phyloP scores from a whole-genome alignment of 306 rosid species.

The Prunus padus region DNA sequence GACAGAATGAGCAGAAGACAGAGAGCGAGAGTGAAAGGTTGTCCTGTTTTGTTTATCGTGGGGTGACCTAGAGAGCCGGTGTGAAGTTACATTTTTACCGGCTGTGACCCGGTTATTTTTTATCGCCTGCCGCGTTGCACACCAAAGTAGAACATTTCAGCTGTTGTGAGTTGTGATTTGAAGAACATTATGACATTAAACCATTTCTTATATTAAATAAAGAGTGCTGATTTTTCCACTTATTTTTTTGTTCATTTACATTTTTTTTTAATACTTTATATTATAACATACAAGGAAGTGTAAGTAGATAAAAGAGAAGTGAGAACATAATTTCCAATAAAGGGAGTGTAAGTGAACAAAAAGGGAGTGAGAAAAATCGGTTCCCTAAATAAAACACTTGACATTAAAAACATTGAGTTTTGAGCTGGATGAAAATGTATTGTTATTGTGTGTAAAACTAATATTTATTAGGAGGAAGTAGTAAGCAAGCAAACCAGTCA shows the following conservation, averaged over 20 bases:
- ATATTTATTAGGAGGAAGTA: no score
- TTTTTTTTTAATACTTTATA: not conserved
- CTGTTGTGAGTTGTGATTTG: not conserved
- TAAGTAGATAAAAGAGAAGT: no score
- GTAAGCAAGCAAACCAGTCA: not conserved
- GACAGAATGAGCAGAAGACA: constrained; percentile 17
- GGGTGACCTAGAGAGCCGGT: constrained; percentile 38
- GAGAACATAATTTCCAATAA: no score
- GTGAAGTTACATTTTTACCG: constrained; percentile 21
- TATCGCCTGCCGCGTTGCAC: not conserved
- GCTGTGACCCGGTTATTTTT: constrained; percentile 20
- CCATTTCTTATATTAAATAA: not conserved
- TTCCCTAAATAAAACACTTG: not conserved
- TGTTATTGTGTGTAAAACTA: no score
- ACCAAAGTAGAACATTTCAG: no score
- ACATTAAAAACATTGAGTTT: not conserved
- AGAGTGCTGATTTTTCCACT: no score
- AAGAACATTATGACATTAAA: not conserved
- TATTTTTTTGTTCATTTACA: no score
- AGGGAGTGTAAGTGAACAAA: no score
- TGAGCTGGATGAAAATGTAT: no score
- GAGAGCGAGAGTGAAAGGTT: constrained; percentile 19
- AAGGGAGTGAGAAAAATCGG: no score
- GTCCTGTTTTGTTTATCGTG: constrained; percentile 21
- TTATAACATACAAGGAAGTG: not conserved